Percentiles rank a stretch among this genome's conserved stretches.
These are phyloP conservation scores for Lizonia empirigonia DNA, from an alignment of 2,329 filamentous ascomycete genomes.

Conservation along the genomic window DNA sequence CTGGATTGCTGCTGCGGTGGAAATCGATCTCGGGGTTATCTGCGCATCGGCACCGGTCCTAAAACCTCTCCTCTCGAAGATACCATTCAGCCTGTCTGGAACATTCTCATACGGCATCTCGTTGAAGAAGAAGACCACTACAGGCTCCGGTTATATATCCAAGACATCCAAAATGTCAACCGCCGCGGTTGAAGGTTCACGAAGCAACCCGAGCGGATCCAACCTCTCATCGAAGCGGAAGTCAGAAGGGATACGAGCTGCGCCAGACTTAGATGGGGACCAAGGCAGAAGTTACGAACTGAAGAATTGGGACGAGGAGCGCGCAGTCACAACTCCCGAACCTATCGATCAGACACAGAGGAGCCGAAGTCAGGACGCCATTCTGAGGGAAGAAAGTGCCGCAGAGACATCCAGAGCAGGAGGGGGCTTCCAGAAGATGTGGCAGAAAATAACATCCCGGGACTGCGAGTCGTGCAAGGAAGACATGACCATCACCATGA, in stretches of 20 bases:
- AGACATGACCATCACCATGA: constrained; percentile 31
- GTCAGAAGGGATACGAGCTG: constrained; percentile 19
- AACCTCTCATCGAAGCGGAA: constrained; percentile 19
- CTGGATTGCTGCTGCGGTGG: constrained; percentile 55
- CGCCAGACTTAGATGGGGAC: constrained; percentile 21
- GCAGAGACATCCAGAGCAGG: neutral
- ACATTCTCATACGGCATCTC: constrained; percentile 22
- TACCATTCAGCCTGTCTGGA: constrained; percentile 32
- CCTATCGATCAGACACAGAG: neutral
- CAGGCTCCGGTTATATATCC: constrained; percentile 7
- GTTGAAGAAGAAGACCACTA: constrained; percentile 12
- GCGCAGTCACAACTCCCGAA: constrained; percentile 1
- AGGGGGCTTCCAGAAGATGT: constrained; percentile 9
- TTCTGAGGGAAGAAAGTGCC: neutral
- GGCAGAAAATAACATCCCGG: constrained; percentile 20
- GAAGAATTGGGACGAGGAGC: constrained; percentile 29
- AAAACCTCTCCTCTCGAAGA: constrained; percentile 35
- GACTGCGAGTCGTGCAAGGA: neutral
- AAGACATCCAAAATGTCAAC: constrained; percentile 8
- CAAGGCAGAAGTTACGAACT: constrained; percentile 31
- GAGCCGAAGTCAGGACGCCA: constrained; percentile 19
- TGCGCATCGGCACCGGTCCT: constrained; percentile 42
- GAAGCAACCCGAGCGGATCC: constrained; percentile 4
- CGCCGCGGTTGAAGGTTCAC: neutral
- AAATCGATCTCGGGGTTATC: constrained; percentile 54